Conservation (phyloP, 139 green algal species). For the Micromonas commoda region DNA sequence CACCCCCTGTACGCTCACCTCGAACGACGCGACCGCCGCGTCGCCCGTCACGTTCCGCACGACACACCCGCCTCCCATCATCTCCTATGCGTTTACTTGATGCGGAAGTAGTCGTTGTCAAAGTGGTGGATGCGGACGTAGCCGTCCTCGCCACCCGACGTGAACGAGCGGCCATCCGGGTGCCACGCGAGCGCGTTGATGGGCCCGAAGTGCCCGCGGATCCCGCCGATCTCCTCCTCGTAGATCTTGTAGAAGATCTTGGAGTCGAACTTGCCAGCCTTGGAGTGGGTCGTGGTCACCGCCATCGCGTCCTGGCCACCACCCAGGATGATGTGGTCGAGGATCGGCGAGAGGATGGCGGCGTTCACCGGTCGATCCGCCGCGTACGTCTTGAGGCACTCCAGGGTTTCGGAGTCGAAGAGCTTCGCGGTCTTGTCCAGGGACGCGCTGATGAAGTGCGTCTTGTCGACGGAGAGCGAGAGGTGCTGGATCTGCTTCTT, state of each 20-base stretch:
- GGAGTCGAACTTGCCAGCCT: constrained; percentile 88
- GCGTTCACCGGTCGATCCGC: constrained; percentile 79
- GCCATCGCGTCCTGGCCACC: constrained; percentile 83
- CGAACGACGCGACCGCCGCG: too few species aligned
- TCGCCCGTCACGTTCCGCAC: too few species aligned
- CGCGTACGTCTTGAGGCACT: constrained; percentile 89
- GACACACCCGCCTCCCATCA: too few species aligned
- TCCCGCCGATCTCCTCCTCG: constrained; percentile 89
- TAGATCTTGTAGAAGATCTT: constrained; percentile 97
- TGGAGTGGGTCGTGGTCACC: constrained; percentile 82
- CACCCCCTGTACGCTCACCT: too few species aligned
- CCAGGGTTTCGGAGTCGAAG: constrained; percentile 68
- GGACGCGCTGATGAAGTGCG: constrained; percentile 89
- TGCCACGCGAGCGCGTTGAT: constrained; percentile 91
- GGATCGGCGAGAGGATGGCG: constrained; percentile 81
- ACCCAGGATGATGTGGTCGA: constrained; percentile 86
- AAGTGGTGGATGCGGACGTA: constrained; percentile 97
- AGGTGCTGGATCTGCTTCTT: constrained; percentile 78
- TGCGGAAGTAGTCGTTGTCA: constrained; percentile 56
- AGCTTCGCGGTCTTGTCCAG: constrained; percentile 86
- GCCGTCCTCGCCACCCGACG: constrained; percentile 86
- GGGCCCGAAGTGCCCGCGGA: constrained; percentile 95
- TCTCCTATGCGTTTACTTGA: background rate
- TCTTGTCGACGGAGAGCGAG: constrained; percentile 61
- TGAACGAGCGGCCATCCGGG: constrained; percentile 72